Base-by-base conservation (phyloP, 2,329 filamentous ascomycete genomes). In the Cytospora mali region DNA sequence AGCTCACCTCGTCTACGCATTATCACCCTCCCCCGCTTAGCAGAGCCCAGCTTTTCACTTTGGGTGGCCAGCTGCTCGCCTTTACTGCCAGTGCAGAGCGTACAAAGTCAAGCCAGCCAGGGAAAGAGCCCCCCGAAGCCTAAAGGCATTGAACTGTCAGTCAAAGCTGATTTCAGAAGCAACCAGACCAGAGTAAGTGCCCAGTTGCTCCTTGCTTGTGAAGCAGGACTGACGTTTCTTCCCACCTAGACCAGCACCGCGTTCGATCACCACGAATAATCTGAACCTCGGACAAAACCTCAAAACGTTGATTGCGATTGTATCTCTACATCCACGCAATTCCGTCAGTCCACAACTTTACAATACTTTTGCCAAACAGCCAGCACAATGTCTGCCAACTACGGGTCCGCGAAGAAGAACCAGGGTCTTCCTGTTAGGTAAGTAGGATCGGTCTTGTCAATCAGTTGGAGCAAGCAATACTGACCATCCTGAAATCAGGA, bases 391-490 rank as follows among this genome's bases (percentile, higher is more conserved):
- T 31, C 61, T 4, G 18, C 33, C 29, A 21, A 42, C n/a, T 25
- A 58, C 35, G 33, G 52, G 29, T 49, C 51, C 55, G 50, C 28
- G 27, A 53, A 54, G 31, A 14, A 33, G 9, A 58, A 52, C 61
- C 46, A 58, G 35, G n/a, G 49, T 50, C 28, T 58, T n/a, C 55
- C 55, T n/a, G n/a, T 27, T 10, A 54, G 39, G 58, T 60, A 48
- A 55, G 58, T 35, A 29, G 11, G 39, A 27, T 6, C 16, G n/a
- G 31, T 13, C 29, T 27, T 49, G 27, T 5, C 29, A n/a, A n/a
- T n/a, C n/a, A 18, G 28, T 54, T 10, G 7, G 42, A 3, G 35
- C 18, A 11, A n/a, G 25, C 11, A 10, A 35, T 21, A 39, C 52
- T 65, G 25, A 65, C 29, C 13, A 13, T 3, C 9, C 10, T 14